These are phyloP conservation scores for Brassica napus DNA, from an alignment of 345 rosid species.

Conservation along the genomic window DNA sequence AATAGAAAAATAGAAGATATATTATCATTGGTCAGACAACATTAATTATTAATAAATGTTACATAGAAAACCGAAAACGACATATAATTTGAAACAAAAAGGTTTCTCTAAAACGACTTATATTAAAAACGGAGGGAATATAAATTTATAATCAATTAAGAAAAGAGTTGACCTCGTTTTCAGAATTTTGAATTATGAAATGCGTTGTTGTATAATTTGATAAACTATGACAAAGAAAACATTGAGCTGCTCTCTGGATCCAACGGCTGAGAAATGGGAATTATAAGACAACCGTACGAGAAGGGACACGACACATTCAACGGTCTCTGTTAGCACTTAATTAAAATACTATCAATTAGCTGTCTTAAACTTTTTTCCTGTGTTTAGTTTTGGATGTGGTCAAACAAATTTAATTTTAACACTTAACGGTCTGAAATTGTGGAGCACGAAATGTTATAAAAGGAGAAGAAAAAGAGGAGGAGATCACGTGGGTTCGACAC, in stretches of 20 bases:
- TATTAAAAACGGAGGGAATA: too few species aligned
- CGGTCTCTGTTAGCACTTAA: not conserved
- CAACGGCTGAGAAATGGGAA: not conserved
- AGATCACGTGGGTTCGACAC: constrained; percentile 23
- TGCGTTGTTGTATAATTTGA: not conserved
- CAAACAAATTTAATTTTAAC: constrained; percentile 1
- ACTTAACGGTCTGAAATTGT: constrained; percentile 1
- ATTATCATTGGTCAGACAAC: too few species aligned
- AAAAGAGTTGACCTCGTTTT: constrained; percentile 11
- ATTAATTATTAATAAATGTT: too few species aligned
- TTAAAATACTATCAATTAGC: not conserved
- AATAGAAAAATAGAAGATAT: too few species aligned
- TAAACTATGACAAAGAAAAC: not conserved
- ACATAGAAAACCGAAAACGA: too few species aligned
- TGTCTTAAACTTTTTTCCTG: not conserved
- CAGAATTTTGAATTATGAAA: not conserved
- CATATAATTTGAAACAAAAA: too few species aligned
- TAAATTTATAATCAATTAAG: not conserved
- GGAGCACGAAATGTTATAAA: constrained; percentile 2
- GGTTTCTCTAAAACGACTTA: too few species aligned
- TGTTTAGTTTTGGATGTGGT: not conserved
- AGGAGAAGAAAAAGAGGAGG: constrained; percentile 19
- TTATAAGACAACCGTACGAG: constrained; percentile 13
- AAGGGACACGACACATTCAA: constrained; percentile 21
- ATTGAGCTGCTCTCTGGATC: constrained; percentile 10